Evolutionary conservation across 2,329 filamentous ascomycete genomes (phyloP), one percentile per base, ranked within the genome.

Genomic region (Xylaria digitata): DNA sequence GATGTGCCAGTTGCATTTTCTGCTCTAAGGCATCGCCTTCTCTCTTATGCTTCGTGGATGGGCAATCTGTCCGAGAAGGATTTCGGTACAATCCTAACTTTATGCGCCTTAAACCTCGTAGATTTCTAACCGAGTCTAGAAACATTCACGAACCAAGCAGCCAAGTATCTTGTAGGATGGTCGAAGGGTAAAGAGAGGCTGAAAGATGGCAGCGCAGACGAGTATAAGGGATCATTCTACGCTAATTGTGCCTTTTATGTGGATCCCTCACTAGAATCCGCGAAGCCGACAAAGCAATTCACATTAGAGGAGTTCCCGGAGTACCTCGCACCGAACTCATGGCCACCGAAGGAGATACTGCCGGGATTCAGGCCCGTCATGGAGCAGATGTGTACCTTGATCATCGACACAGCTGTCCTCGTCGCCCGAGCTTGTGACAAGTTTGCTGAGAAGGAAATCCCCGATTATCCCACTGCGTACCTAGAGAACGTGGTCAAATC

Each of bases 401-500:
- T 98, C 74, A 97, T 98, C 71, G 93, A 97, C 75, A 92, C 91
- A 0, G 96, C 93, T 1, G 92, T 91, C 3, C 84, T 98, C 8
- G 96, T 99, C 6, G 96, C 96, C 1, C 84, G 89, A n/a, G 93
- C 92, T 3, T 97, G 95, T 79, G 95, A 97, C 81, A 86, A 86
- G 62, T 98, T 93, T 79, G 96, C 94, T 1, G 85, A 89, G 76
- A 84, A 87, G 63, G 92, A 96, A 70, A 92, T 98, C 49, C 82
- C 87, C 0, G 91, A 84, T 2, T 98, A 98, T 76, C 88, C 88
- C 54, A 76, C 81, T 3, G 92, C 91, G 0, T 97, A 96, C 75
- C 84, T 99, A 3, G 93, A 97, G 81, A 88, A 89, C 61, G 92
- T 98, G 6, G 95, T 99, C 54, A 88, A 89, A 78, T 91, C 89